Base-by-base conservation (phyloP, 2,329 filamentous ascomycete genomes). In the Lachnellula arida region DNA sequence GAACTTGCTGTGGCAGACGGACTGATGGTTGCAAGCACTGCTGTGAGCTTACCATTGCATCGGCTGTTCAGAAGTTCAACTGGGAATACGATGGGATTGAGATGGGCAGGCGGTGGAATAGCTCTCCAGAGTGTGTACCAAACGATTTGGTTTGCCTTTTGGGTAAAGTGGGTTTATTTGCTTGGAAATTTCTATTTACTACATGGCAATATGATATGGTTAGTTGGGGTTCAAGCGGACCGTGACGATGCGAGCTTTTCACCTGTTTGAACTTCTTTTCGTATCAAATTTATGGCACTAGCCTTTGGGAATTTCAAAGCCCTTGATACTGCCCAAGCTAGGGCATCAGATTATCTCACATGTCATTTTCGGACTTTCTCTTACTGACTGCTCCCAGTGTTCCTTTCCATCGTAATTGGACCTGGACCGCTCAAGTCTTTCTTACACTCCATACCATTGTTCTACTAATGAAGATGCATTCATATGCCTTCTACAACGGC, bases 381-480 rank as follows among this genome's bases (percentile, higher is more conserved):
- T 28, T n/a, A 23, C 73, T 63, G 68, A 67, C 17, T 32, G 25
- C 46, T 55, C 35, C 32, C 49, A 81, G 79, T 54, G 84, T 91
- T 68, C 94, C 94, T 0, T 97, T 97, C 63, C 72, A 87, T 64
- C 78, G 95, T 8, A 80, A 88, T 51, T 99, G 94, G 94, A 89
- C 91, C 2, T 99, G 94, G 94, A 99, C 94, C 0, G 87, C 93
- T 2, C 94, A 97, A 69, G 94, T 99, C 40, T 99, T 95, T 72
- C 82, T 99, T 65, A 87, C 92, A 11, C 78, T 99, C 35, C 94
- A 99, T 73, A 87, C 91, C 44, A 84, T 99, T 73, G 87, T 90
- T 7, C 79, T 99, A 19, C 84, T 97, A 50, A 99, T 99, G 94
- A 99, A 99, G 78, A 94, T 97, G 85, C 94, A 99, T 72, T 97